A percentile compares a stretch with the other conserved stretches of the same genome.
These are phyloP conservation scores for Ammopiptanthus mongolicus DNA, from an alignment of 306 rosid genomes.

Conservation along the genomic window DNA sequence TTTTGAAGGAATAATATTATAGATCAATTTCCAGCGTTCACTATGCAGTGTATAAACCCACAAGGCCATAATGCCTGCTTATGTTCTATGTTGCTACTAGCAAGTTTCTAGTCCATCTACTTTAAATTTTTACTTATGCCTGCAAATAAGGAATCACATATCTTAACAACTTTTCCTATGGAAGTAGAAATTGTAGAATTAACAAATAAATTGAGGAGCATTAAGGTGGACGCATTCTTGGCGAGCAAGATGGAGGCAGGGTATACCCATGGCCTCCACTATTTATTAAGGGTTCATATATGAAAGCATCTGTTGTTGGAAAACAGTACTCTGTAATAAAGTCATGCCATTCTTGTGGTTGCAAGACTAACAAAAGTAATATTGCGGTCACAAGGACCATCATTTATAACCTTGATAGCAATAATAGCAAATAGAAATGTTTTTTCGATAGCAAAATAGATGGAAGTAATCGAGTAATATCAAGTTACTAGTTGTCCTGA, in stretches of 20 bases:
- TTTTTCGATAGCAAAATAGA: no score
- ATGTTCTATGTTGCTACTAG: neutral
- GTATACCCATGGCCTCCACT: no score
- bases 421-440: no score
- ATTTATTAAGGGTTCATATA: neutral
- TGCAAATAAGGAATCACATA: neutral
- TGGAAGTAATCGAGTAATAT: no score
- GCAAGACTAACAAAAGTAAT: no score
- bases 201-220: neutral
- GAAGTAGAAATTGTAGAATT: neutral
- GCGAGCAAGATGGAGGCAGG: no score
- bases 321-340: neutral
- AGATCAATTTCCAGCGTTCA: slow-evolving; percentile 26
- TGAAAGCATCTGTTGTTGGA: neutral
- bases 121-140: neutral
- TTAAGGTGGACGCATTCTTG: neutral
- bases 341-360: no score
- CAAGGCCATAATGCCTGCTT: neutral
- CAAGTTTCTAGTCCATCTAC: neutral
- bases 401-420: no score
- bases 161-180: neutral
- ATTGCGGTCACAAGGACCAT: no score
- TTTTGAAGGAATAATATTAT: neutral
- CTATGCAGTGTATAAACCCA: neutral
- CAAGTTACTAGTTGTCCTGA: no score